phyloP scores from a whole-genome alignment of 2,329 filamentous ascomycete species.

The Aspergillus hiratsukae region DNA sequence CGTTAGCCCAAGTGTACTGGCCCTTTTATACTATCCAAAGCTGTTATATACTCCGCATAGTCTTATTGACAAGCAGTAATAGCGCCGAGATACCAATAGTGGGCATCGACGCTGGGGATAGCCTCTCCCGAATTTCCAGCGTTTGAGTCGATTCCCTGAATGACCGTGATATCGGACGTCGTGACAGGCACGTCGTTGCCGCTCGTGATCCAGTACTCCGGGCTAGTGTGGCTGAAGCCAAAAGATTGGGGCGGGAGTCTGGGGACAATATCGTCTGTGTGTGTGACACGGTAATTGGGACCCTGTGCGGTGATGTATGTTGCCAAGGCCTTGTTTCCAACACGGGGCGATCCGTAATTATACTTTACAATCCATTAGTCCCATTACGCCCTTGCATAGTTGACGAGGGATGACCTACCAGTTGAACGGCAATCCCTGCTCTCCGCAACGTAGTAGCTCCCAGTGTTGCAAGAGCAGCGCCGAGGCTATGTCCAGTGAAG shows the following conservation, averaged over 20 bases:
- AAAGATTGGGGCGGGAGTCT: constrained; percentile 31
- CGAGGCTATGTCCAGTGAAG: constrained; percentile 49
- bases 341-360: constrained; percentile 41
- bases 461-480: constrained; percentile 48
- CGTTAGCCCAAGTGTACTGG: neutral
- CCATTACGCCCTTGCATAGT: constrained; percentile 1
- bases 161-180: constrained; percentile 28
- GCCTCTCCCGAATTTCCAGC: constrained; percentile 32
- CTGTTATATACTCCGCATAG: neutral
- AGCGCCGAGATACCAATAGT: constrained; percentile 31
- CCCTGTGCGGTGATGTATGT: constrained; percentile 36
- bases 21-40: neutral
- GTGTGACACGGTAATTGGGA: constrained; percentile 35
- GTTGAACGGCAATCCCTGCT: constrained; percentile 35
- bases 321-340: constrained; percentile 37
- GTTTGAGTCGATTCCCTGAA: constrained; percentile 28
- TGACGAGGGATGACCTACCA: constrained; percentile 34
- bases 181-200: constrained; percentile 24
- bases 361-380: constrained; percentile 26
- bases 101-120: constrained; percentile 23
- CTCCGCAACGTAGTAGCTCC: constrained; percentile 44
- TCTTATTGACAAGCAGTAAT: constrained; percentile 23
- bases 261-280: constrained; percentile 37
- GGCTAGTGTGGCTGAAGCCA: constrained; percentile 34
- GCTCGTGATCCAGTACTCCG: constrained; percentile 40